Percentiles rank a stretch among this genome's conserved stretches.
Evolutionary conservation across 305 asterid genomes (phyloP).

Genomic region (Fraxinus platypoda): DNA sequence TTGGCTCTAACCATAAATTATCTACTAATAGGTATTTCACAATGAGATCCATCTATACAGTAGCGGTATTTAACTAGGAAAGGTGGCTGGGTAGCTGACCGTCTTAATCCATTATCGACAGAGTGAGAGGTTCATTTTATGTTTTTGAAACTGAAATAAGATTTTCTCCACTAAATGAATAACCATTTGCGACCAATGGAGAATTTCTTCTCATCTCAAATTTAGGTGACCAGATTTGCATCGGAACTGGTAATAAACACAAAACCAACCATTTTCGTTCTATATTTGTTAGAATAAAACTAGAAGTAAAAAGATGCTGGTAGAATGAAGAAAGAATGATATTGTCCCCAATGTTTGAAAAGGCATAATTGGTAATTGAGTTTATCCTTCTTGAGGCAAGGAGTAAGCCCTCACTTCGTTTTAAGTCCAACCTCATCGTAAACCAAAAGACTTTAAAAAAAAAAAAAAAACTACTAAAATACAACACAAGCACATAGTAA

Average conservation of each 20-base stretch:
- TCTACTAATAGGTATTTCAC: slow-evolving; percentile 6
- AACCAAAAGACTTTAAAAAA: neutral
- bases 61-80: slow-evolving; percentile 6
- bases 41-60: slow-evolving; percentile 2
- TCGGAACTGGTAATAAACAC: neutral
- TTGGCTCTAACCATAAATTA: slow-evolving; percentile 4
- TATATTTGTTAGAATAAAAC: neutral
- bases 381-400: neutral
- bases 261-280: neutral
- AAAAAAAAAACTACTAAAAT: no score
- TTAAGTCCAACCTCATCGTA: neutral
- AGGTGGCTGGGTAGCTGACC: neutral
- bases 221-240: neutral
- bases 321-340: no score
- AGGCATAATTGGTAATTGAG: neutral
- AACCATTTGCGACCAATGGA: neutral
- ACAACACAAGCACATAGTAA: neutral
- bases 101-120: neutral
- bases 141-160: neutral
- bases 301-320: no score
- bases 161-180: neutral
- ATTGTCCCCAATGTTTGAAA: neutral
- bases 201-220: neutral
- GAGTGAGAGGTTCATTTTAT: neutral
- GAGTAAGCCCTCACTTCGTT: neutral